Base-by-base conservation (phyloP, 2,329 filamentous ascomycete genomes). In the Fusarium lyarnte region DNA sequence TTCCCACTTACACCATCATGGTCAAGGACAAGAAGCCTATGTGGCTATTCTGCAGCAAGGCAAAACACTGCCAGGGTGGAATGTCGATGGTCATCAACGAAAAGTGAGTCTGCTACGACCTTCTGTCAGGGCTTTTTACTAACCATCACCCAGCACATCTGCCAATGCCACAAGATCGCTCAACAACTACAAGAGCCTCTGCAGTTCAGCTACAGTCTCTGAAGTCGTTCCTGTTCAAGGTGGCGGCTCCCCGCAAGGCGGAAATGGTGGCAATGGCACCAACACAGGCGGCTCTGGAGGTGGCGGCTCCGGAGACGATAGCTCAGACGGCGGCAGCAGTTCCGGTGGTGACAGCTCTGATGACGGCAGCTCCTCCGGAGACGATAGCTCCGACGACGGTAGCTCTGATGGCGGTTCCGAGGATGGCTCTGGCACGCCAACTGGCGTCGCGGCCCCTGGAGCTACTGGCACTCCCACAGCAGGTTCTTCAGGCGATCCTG, bases 21-120 rank as follows among this genome's bases (percentile, higher is more conserved):
- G 84, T 96, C 80, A 91, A 90, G 78, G 86, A 90, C 81, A 88
- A 87, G 47, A 91, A 87, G 61, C 93, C 93, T 35, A 85, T 95
- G 73, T 96, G 93, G 93, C 84, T 93, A 73, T 95, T 92, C 86
- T 95, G 93, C 83, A 90, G 89, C 35, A 91, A 94, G 81, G 90
- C 80, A 49, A 88, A 86, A 78, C 93, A 96, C 84, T 96, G 93
- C 82, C 88, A 94, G 81, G 83, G 79, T 52, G 92, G 92, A 69
- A 94, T 94, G 91, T 87, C 88, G 63, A 91, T 93, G 84, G 92
- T 93, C 36, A 90, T 94, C 79, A 94, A 95, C 82, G 89, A 89
- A 83, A 86, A 91, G 90, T 92, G 82, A 82, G 90, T 82, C 25
- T 19, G 5, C 14, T 25, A 11, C 14, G 36, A 13, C 25, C 13